These are phyloP conservation scores for Hortaea werneckii DNA, from an alignment of 2,329 filamentous ascomycete genomes.

Conservation along the genomic window DNA sequence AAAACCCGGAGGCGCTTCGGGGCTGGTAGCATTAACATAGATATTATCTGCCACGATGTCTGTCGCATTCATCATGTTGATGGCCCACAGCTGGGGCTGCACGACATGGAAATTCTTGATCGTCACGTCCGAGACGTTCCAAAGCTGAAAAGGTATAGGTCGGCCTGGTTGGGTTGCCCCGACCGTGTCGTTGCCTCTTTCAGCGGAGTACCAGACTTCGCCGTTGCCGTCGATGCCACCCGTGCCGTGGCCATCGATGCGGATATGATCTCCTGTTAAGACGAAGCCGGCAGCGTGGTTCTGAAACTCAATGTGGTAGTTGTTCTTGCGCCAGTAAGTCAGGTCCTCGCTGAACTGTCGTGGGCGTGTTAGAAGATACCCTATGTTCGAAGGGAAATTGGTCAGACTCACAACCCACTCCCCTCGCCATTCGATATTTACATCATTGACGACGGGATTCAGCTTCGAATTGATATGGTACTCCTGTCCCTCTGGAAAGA, in stretches of 20 bases:
- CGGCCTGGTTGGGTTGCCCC: conserved; percentile 32
- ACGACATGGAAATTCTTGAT: conserved; percentile 44
- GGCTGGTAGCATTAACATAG: conserved; percentile 40
- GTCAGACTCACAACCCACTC: conserved; percentile 43
- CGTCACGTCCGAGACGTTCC: conserved; percentile 46
- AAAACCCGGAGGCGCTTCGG: conserved; percentile 39
- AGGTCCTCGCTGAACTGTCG: conserved; percentile 25
- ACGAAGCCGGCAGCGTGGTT: conserved; percentile 47
- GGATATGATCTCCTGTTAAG: conserved; percentile 41
- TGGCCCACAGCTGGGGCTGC: conserved; percentile 43
- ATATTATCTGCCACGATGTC: conserved; percentile 44
- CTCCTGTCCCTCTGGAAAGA: conserved; percentile 41
- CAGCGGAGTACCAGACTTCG: conserved; percentile 44
- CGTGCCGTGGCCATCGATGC: conserved; percentile 42
- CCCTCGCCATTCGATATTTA: conserved; percentile 43
- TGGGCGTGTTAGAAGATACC: too few relatives aligned
- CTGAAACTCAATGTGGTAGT: conserved; percentile 44
- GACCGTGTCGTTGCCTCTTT: conserved; percentile 31
- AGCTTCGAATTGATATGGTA: conserved; percentile 44
- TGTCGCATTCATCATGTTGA: conserved; percentile 50
- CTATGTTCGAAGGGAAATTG: too few relatives aligned
- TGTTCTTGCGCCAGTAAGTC: conserved; percentile 45
- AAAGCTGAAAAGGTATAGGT: conserved; percentile 50
- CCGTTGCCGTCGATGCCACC: conserved; percentile 48
- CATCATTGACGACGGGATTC: conserved; percentile 41